phyloP scores from a whole-genome alignment of 169 alveolate species.

The Theileria orientalis region DNA sequence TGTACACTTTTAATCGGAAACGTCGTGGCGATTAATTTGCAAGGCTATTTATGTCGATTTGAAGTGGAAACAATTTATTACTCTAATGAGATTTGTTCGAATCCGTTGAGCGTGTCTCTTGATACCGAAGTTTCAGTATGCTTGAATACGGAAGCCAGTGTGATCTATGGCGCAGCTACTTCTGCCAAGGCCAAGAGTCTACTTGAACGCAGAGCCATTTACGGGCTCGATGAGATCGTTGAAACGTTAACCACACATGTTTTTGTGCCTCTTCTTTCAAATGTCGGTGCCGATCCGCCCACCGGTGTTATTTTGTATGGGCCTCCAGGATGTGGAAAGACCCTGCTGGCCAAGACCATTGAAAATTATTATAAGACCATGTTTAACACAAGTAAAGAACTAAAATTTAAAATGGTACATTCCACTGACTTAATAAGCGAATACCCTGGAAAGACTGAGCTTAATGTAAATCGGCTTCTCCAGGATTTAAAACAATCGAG shows the following conservation, averaged over 20 bases:
- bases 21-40: slow-evolving; percentile 28
- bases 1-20: slow-evolving; percentile 20
- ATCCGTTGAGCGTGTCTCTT: not conserved
- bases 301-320: slow-evolving; percentile 97
- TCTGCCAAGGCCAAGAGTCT: not conserved
- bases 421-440: slow-evolving; percentile 52
- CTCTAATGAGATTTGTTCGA: not conserved
- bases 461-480: slow-evolving; percentile 32
- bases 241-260: slow-evolving; percentile 42
- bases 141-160: not conserved
- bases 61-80: not conserved
- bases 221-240: slow-evolving; percentile 20
- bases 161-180: not conserved
- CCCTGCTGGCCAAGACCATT: slow-evolving; percentile 51
- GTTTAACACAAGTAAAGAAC: slow-evolving; percentile 3
- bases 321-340: slow-evolving; percentile 90
- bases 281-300: slow-evolving; percentile 89
- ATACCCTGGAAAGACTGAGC: slow-evolving; percentile 42
- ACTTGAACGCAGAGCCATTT: not conserved
- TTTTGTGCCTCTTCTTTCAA: slow-evolving; percentile 40
- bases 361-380: slow-evolving; percentile 8
- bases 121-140: not conserved
- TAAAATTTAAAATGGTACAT: slow-evolving; percentile 23
- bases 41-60: slow-evolving; percentile 34
- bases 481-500: slow-evolving; percentile 17